Conservation (phyloP, 495 filamentous ascomycete species). For the Penicillium diatomitis region DNA sequence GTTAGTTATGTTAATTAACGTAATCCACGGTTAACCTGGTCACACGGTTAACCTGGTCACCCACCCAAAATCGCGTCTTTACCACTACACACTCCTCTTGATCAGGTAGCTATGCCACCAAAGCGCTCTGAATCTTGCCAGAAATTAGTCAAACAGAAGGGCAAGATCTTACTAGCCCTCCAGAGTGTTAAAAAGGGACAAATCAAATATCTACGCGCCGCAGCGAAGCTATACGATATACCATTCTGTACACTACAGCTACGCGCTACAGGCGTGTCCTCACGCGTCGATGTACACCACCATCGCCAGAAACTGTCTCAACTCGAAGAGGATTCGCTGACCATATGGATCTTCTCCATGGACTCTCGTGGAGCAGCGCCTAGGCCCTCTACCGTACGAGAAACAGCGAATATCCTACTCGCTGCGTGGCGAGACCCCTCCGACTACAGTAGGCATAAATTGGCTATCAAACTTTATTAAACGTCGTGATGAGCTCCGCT, state of each 20-base stretch:
- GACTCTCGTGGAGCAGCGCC: no score
- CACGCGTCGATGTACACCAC: background rate
- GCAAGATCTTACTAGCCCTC: background rate
- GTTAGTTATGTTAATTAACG: no score
- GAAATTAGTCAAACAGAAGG: background rate
- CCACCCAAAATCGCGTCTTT: no score
- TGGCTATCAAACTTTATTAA: no score
- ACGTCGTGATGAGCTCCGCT: no score
- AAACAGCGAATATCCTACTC: no score
- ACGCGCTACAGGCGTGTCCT: background rate
- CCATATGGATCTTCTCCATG: background rate
- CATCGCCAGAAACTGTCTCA: background rate
- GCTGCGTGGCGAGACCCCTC: no score
- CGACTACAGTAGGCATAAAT: no score
- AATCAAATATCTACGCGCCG: background rate
- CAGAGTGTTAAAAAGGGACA: background rate
- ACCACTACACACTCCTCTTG: no score
- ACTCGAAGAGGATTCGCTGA: background rate
- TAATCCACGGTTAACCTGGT: background rate
- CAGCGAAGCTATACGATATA: background rate
- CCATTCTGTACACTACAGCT: background rate
- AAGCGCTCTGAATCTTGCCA: background rate
- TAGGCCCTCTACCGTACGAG: no score
- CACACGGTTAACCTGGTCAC: no score
- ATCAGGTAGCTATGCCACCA: background rate